phyloP scores from a whole-genome alignment of 768 basidiomycete genomes.

The Thelephora ganbajun region DNA sequence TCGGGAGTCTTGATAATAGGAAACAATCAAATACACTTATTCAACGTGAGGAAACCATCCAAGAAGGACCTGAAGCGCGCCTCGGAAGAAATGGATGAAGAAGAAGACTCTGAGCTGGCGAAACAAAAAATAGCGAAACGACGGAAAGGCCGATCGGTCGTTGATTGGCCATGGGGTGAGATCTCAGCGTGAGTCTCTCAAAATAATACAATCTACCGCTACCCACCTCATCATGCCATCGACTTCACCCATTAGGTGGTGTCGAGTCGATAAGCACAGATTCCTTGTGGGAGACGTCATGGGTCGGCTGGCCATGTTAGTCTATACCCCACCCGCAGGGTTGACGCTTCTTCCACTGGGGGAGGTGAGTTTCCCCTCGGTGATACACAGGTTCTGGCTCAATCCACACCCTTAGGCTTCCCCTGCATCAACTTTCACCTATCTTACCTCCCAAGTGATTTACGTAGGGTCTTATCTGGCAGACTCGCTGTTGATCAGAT shows the following conservation, averaged over 20 bases:
- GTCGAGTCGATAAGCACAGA: constrained; percentile 31
- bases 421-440: constrained; percentile 54
- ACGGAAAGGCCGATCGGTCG: constrained; percentile 36
- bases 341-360: constrained; percentile 55
- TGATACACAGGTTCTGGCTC: background rate
- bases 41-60: too few species aligned
- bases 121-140: constrained; percentile 29
- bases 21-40: too few species aligned
- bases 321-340: constrained; percentile 29
- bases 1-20: too few species aligned
- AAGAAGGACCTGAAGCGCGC: too few species aligned
- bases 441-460: constrained; percentile 53
- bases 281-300: constrained; percentile 57
- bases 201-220: too few species aligned
- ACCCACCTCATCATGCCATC: background rate
- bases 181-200: constrained; percentile 44
- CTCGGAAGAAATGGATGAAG: too few species aligned
- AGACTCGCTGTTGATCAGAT: constrained; percentile 62
- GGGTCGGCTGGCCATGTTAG: constrained; percentile 59
- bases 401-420: constrained; percentile 35
- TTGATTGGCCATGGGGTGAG: constrained; percentile 70
- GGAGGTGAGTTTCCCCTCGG: constrained; percentile 33
- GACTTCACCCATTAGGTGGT: constrained; percentile 27
- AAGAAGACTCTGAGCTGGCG: constrained; percentile 25
- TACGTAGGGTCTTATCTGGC: constrained; percentile 77